Evolutionary conservation across 1,284 basidiomycete genomes (phyloP).

Genomic region (Neolentinus lepideus): DNA sequence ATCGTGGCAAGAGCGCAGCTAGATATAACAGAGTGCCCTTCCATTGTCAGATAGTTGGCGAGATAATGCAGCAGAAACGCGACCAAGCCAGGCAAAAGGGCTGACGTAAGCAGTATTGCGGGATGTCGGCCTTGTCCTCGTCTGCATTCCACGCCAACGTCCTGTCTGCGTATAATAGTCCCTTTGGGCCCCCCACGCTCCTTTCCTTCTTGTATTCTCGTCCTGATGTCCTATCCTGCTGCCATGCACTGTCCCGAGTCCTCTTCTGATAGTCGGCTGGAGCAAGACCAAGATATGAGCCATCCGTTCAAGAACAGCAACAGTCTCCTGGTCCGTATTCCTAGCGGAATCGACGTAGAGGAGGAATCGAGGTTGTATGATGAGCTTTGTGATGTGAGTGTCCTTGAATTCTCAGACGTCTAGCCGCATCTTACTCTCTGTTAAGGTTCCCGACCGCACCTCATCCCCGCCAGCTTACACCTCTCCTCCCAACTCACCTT

Average conservation of each 20-base stretch:
- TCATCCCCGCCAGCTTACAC: neutral
- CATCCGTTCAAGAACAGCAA: slow-evolving; percentile 11
- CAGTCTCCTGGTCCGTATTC: slow-evolving; percentile 23
- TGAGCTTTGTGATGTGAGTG: slow-evolving; percentile 33
- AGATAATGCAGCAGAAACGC: neutral
- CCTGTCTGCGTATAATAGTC: neutral
- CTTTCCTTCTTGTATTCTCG: neutral
- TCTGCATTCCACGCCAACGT: neutral
- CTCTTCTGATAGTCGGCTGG: neutral
- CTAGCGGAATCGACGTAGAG: slow-evolving; percentile 34
- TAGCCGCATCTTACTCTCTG: too few species aligned
- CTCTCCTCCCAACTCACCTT: neutral
- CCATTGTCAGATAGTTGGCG: too few species aligned
- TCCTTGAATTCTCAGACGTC: neutral
- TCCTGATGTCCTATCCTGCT: neutral
- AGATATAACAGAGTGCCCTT: neutral
- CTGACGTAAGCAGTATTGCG: neutral
- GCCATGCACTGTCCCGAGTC: neutral
- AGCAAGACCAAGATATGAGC: neutral
- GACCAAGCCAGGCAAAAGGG: too few species aligned
- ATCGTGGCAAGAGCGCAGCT: neutral
- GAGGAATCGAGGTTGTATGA: slow-evolving; percentile 42
- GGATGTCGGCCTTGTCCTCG: neutral
- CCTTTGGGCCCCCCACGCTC: neutral
- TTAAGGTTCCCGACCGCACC: neutral